Evolutionary conservation across 305 asterid genomes (phyloP).

Genomic region (Coffea humblotiana): DNA sequence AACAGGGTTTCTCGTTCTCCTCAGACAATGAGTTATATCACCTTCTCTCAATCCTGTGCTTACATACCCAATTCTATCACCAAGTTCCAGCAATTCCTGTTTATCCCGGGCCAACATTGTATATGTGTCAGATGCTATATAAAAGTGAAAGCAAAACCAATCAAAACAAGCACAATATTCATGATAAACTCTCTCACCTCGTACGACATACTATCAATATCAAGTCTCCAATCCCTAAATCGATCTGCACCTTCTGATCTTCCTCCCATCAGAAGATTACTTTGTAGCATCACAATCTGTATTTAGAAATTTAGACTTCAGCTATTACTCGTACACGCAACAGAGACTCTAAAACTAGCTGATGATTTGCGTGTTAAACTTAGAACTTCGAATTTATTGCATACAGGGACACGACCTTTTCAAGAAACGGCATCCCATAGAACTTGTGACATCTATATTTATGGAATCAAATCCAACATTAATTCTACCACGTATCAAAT

Average conservation of each 20-base stretch:
- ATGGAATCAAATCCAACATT: no score
- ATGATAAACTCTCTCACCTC: slow-evolving; percentile 50
- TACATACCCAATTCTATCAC: slow-evolving; percentile 86
- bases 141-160: neutral
- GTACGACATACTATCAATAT: slow-evolving; percentile 84
- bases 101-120: slow-evolving; percentile 15
- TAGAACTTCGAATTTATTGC: neutral
- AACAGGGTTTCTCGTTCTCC: slow-evolving; percentile 44
- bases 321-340: neutral
- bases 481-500: no score
- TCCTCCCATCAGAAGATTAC: slow-evolving; percentile 66
- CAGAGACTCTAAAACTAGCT: neutral
- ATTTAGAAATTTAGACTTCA: slow-evolving; percentile 15
- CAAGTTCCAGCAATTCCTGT: slow-evolving; percentile 95
- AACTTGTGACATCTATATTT: neutral
- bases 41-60: slow-evolving; percentile 85
- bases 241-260: slow-evolving; percentile 54
- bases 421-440: neutral
- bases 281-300: slow-evolving; percentile 87
- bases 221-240: slow-evolving; percentile 77
- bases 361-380: neutral
- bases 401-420: neutral
- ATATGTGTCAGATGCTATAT: neutral
- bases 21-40: slow-evolving; percentile 59
- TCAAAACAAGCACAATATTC: neutral